A percentile compares a stretch with the other conserved stretches of the same genome.
Evolutionary conservation across 257 asterid species (phyloP).

Genomic region (Nicotiana otophora): DNA sequence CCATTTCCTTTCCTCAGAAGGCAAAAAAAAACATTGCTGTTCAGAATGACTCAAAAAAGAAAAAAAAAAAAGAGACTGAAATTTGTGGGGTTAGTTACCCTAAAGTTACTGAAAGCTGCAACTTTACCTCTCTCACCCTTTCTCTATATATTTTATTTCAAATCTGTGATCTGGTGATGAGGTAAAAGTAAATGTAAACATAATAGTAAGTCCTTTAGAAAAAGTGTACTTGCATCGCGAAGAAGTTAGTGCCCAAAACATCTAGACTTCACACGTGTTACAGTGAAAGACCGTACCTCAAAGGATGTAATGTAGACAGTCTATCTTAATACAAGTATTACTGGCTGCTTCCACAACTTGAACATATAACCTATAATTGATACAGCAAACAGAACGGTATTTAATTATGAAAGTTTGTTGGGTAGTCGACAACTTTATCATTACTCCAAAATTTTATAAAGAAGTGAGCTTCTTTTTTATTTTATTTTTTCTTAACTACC

Average conservation of each 20-base stretch:
- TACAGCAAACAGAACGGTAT: no score
- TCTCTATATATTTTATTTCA: not conserved
- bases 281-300: no score
- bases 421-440: no score
- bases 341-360: no score
- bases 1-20: constrained; percentile 6
- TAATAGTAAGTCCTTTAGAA: not conserved
- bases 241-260: no score
- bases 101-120: not conserved
- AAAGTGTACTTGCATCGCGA: not conserved
- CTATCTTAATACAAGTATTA: no score
- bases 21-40: not conserved
- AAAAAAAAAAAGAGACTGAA: not conserved
- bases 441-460: no score
- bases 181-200: not conserved
- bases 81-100: constrained; percentile 4
- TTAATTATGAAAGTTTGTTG: no score
- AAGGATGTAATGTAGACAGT: no score
- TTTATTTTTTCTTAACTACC: not conserved
- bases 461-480: not conserved
- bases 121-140: not conserved
- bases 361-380: no score
- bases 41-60: not conserved
- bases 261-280: no score
- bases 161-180: not conserved